Evolutionary conservation across 78 protist genomes (phyloP).

Genomic region (Tieghemostelium lacteum): DNA sequence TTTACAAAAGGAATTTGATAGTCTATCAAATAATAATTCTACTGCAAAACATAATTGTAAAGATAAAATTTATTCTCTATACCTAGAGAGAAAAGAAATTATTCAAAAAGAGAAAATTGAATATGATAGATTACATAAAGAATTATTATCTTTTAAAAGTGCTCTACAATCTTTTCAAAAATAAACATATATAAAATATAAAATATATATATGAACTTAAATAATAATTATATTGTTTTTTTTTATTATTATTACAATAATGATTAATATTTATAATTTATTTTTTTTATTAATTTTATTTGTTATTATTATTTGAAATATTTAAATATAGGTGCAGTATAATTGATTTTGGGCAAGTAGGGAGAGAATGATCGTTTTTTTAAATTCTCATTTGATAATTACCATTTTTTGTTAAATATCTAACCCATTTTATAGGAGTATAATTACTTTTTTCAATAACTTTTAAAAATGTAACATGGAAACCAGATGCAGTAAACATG

Average conservation of each 20-base stretch:
- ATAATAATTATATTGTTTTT: no score
- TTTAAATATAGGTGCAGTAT: no score
- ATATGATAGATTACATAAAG: slow-evolving; percentile 28
- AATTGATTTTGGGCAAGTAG: no score
- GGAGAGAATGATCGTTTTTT: no score
- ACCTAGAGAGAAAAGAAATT: slow-evolving; percentile 28
- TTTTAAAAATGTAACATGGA: slow-evolving; percentile 96
- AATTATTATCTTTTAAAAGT: slow-evolving; percentile 22
- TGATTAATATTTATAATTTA: no score
- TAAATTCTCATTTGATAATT: slow-evolving; percentile 91
- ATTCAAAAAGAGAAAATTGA: slow-evolving; percentile 23
- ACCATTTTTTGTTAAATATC: slow-evolving; percentile 97
- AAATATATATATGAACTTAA: no score
- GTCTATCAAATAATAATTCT: background rate
- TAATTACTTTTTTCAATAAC: slow-evolving; percentile 85
- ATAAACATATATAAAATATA: no score
- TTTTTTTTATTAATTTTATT: no score
- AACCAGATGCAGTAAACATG: slow-evolving; percentile 97
- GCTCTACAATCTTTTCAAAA: no score
- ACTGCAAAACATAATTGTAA: background rate
- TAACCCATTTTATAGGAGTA: slow-evolving; percentile 97
- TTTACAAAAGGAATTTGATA: slow-evolving; percentile 15
- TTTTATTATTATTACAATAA: no score
- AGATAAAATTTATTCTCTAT: slow-evolving; percentile 10
- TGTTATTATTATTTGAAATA: no score